Evolutionary conservation across 2,329 filamentous ascomycete genomes (phyloP), one percentile per base, ranked within the genome.

Genomic region (Clarireedia hainanense): DNA sequence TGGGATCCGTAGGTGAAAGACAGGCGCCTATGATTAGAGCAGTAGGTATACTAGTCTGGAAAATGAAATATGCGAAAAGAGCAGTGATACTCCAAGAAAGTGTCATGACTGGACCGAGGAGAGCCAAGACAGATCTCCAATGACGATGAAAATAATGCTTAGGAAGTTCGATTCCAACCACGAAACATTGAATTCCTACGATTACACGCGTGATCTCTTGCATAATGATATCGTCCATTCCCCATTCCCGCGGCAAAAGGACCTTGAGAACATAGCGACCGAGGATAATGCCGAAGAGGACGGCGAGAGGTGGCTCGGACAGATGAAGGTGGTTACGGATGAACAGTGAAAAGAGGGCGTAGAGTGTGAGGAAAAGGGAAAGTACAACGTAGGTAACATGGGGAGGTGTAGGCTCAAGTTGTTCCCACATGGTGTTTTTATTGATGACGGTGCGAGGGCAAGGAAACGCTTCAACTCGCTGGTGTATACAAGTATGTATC

Each of bases 151-250:
- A 69, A 50, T 68, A 69, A 46, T 58, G 57, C 24, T 67, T 79
- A 20, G 85, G 85, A 72, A 88, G 75, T 71, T 87, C 85, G 69
- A 88, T 84, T 6, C 85, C 85, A 23, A 88, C 80, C 63, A 84
- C 84, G 65, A 88, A 88, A 75, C 85, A 88, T 75, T 88, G 84
- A 30, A 88, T 83, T 50, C 86, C 84, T 42, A 88, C 74, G 52
- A 88, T 84, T 55, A 88, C 83, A 58, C 85, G 80, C n/a, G 84
- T 84, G 68, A 85, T 84, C 63, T 88, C 85, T 34, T 87, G 76
- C 0, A 84, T 85, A 62, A 86, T 83, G 61, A 84, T 77, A 64
- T 87, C 84, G 46, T 80, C 76, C 58, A 86, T 84, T 36, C 84
- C 84, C 84, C 84, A 87, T 50, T 73, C 70, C 52, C 70, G 55